Percentiles rank a stretch among this genome's conserved stretches.
Conservation (phyloP, 495 filamentous ascomycete genomes). For the Aspergillus sparsus region DNA sequence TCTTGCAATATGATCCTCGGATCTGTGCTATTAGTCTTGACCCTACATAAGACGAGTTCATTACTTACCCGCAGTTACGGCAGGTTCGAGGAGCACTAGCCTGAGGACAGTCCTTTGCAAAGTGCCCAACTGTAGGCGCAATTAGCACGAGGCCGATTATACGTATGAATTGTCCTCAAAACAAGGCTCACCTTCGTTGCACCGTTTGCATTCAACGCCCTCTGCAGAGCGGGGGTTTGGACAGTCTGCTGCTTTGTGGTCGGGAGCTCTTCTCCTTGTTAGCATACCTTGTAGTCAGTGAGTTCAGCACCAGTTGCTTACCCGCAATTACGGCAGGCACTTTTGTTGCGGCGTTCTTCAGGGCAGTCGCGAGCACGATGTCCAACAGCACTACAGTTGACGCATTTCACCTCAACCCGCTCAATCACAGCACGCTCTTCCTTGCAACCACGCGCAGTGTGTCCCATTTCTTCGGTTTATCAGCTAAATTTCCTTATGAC, state of each 20-base stretch:
- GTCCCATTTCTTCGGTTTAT: slow-evolving; percentile 62
- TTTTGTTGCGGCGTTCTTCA: slow-evolving; percentile 57
- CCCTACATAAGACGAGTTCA: background rate
- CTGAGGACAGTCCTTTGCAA: slow-evolving; percentile 78
- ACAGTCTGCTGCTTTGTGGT: slow-evolving; percentile 63
- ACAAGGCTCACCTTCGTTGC: slow-evolving; percentile 61
- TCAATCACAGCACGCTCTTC: slow-evolving; percentile 53
- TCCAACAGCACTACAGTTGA: slow-evolving; percentile 73
- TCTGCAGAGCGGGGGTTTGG: slow-evolving; percentile 70
- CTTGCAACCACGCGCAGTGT: slow-evolving; percentile 68
- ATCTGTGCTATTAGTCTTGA: slow-evolving; percentile 31
- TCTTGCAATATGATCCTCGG: slow-evolving; percentile 54
- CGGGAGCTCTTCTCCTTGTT: slow-evolving; percentile 43
- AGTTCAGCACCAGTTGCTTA: slow-evolving; percentile 34
- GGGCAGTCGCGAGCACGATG: slow-evolving; percentile 71
- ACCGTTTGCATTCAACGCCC: slow-evolving; percentile 78
- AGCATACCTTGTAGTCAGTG: slow-evolving; percentile 13
- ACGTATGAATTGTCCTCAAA: background rate
- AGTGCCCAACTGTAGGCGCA: slow-evolving; percentile 68
- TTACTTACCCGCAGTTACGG: slow-evolving; percentile 62
- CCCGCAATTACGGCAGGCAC: slow-evolving; percentile 83
- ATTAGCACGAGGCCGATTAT: background rate
- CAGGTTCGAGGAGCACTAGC: slow-evolving; percentile 53
- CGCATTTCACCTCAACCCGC: slow-evolving; percentile 62
- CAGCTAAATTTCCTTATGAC: slow-evolving; percentile 17